These are phyloP conservation scores for Saposhnikovia divaricata DNA, from an alignment of 129 eudicot genomes.

Conservation along the genomic window DNA sequence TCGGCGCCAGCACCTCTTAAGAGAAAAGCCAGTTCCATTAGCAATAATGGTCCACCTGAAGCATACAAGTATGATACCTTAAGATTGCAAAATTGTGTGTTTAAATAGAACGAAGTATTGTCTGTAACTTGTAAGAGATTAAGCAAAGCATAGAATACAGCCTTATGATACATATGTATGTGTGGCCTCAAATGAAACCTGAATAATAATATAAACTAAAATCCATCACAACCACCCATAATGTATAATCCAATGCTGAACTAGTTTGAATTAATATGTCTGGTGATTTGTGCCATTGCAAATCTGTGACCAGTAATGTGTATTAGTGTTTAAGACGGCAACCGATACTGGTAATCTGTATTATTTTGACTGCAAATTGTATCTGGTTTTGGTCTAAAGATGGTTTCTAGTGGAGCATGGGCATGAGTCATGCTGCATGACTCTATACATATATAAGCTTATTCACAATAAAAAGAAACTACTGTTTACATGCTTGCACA, in stretches of 20 bases:
- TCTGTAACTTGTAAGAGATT: background rate
- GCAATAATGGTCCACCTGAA: slow-evolving; percentile 82
- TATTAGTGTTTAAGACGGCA: background rate
- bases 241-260: background rate
- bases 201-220: background rate
- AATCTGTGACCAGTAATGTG: background rate
- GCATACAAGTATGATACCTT: background rate
- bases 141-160: background rate
- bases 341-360: background rate
- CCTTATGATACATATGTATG: background rate
- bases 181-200: background rate
- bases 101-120: background rate
- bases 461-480: background rate
- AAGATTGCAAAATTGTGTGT: background rate
- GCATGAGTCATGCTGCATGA: no score
- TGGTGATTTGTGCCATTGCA: background rate
- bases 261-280: background rate
- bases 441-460: background rate
- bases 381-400: background rate
- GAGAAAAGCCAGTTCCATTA: slow-evolving; percentile 88
- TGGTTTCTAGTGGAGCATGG: background rate
- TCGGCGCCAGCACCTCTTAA: slow-evolving; percentile 75
- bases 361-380: background rate
- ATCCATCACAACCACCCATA: background rate
- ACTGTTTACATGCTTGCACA: background rate